Percentiles rank a stretch among this genome's conserved stretches.
These are phyloP conservation scores for Allium cepa DNA, from an alignment of 106 monocot species.

Conservation along the genomic window DNA sequence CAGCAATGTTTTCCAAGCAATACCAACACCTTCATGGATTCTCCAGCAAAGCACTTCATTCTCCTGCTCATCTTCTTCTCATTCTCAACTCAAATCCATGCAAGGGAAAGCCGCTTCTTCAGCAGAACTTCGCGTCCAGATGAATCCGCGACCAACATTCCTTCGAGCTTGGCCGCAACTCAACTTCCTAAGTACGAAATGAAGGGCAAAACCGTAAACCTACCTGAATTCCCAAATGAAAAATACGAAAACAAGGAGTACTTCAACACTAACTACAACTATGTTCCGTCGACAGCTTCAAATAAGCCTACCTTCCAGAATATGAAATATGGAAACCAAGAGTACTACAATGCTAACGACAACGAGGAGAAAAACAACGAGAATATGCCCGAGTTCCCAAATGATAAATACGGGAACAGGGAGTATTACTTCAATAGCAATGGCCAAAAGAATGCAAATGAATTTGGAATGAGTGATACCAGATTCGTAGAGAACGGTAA, in stretches of 20 bases:
- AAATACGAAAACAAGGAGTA: no score
- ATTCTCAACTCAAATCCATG: conserved; percentile 9
- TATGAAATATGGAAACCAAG: no score
- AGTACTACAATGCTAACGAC: no score
- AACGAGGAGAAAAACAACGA: no score
- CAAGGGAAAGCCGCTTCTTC: conserved; percentile 31
- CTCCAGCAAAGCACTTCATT: neutral
- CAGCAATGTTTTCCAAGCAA: no score
- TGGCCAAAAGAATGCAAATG: neutral
- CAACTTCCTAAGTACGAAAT: neutral
- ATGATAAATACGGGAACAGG: neutral
- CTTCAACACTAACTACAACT: neutral
- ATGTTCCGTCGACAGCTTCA: neutral
- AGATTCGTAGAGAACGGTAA: conserved; percentile 42
- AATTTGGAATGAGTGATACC: conserved; percentile 50
- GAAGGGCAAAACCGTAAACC: no score
- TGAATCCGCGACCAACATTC: neutral
- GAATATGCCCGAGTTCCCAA: neutral
- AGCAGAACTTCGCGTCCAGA: conserved; percentile 20
- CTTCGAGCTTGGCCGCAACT: neutral
- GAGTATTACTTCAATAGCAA: neutral
- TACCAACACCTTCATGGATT: neutral
- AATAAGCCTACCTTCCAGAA: neutral
- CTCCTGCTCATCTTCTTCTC: conserved; percentile 18
- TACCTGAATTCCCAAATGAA: neutral